Evolutionary conservation across 345 rosid species (phyloP).

Genomic region (Raphanus raphanistrum): DNA sequence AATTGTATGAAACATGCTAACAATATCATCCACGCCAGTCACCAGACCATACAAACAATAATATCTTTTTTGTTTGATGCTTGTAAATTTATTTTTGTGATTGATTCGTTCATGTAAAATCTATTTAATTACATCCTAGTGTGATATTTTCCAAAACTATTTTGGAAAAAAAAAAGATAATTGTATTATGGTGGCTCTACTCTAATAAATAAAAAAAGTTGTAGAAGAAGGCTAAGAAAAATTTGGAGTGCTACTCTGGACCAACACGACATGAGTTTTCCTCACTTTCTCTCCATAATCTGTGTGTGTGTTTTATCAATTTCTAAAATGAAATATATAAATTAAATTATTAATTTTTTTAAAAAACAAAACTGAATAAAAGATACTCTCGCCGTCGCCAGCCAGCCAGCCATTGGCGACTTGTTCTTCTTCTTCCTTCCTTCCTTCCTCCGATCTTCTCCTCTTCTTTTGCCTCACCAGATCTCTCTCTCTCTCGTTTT

Average conservation of each 20-base stretch:
- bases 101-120: neutral
- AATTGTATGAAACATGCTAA: neutral
- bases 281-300: constrained; percentile 22
- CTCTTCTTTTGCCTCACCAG: constrained; percentile 17
- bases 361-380: constrained; percentile 14
- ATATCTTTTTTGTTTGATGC: neutral
- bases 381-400: constrained; percentile 41
- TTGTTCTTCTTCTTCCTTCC: constrained; percentile 16
- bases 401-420: constrained; percentile 45
- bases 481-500: constrained; percentile 14
- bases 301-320: neutral
- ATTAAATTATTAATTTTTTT: neutral
- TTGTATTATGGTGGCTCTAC: constrained; percentile 9
- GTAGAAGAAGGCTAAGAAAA: constrained; percentile 25
- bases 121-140: neutral
- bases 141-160: neutral
- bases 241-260: constrained; percentile 31
- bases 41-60: neutral
- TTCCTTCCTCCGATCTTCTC: constrained; percentile 19
- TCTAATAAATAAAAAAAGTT: neutral
- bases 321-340: constrained; percentile 6
- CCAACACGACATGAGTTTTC: constrained; percentile 39
- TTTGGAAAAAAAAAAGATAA: neutral
- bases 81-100: no score
- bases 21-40: neutral